Evolutionary conservation across 1,139 yeast species (phyloP), one percentile per base, ranked within the genome.

Genomic region (Kodamaea derodonti): DNA sequence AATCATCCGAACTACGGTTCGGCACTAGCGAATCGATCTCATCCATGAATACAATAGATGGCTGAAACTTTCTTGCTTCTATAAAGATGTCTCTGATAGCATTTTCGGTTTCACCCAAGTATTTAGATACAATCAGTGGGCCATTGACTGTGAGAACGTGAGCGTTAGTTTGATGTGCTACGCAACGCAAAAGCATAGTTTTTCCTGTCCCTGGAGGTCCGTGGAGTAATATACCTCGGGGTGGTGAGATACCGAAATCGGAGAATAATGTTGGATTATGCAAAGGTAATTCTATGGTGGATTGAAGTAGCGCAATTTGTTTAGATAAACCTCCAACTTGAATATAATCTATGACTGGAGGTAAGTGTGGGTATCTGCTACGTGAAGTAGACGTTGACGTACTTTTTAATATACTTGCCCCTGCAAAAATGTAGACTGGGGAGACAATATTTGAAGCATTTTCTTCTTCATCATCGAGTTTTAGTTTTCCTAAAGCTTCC

Each of bases 131-230:
- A 35, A 92, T 84, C 0, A 95, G 81, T 1, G 97, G 95, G 0
- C 97, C 96, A 52, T 85, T 84, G 18, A 92, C 83, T 2, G 86
- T 79, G 32, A 90, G 68, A 0, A 90, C 80, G 57, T 90, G 97
- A 0, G 95, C 95, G 42, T 78, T 69, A 4, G 67, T 57, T 35
- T 81, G 84, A 38, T 73, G 66, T 0, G 96, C 95, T 10, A 92
- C 80, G 24, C 95, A 84, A 36, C 86, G 71, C 30, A 94, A 65
- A 12, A 92, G 69, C 87, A 90, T 78, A 1, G 97, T 86, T 56
- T 92, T 92, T 36, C 99, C 99, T 0, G 97, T 90, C 1, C 99
- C 99, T 2, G 97, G 95, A 2, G 97, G 95, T 0, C 99, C 99
- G 60, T 90, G 95, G 4, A 92, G 63, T 23, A 92, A 62, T 12